Base-by-base conservation (phyloP, 352 stramenopile genomes). In the Blastocystis sp. region DNA sequence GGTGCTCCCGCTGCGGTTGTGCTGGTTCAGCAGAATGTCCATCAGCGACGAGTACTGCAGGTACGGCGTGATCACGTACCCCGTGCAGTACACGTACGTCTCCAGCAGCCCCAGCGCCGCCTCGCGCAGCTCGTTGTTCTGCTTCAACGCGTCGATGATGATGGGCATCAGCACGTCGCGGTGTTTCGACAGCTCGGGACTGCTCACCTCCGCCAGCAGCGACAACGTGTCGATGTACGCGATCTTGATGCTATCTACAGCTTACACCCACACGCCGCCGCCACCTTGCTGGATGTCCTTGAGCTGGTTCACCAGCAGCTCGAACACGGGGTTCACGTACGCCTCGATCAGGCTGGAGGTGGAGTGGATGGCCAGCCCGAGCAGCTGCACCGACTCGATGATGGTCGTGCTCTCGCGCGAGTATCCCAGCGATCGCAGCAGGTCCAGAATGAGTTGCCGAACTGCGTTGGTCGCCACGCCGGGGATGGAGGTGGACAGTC, bases 371-470 rank as follows among this genome's bases (percentile, higher is more conserved):
- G 90, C 81, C 3, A 78, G 34, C 17, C 89, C 93, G 0, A 98
- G 89, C 28, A 97, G 91, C 19, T 93, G 90, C 1, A 94, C 96
- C 45, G 93, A 94, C 42, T 97, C 93, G 89, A 97, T 94, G n/a
- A 92, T 91, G 89, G 94, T 93, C 43, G 91, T 91, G 28, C 92
- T 82, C 57, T 96, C 95, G 0, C 95, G 92, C 3, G 94, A 94
- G 90, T 97, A 97, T 57, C 95, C 92, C 4, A 99, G 89, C 89
- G 98, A 95, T 0, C 96, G 94, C 60, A 99, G 93, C 3, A 98
- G 89, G 90, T 97, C 94, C 24, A 97, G 93, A 0, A 99, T 91
- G 71, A 98, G 94, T 6, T 94, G 92, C 3, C 97, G 92, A 71
- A 99, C 91, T 4, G 94, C 93, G 9, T 96, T 96, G 74, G 98